Conservation (phyloP, 192 early-diverging fungal species). For the Rhizophagus prolifer region DNA sequence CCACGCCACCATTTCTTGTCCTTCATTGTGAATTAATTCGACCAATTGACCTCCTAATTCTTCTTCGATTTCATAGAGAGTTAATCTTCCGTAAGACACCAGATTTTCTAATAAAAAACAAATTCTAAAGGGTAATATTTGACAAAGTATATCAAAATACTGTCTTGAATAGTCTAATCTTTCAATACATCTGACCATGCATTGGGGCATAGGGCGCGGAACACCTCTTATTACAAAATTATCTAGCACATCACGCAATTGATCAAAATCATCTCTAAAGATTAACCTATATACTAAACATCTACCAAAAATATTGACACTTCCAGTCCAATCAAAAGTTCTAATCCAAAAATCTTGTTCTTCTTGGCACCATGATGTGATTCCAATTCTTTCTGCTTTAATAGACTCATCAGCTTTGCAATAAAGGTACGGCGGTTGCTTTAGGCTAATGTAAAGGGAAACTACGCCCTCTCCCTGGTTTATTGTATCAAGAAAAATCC, state of each 20-base stretch:
- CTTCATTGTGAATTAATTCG: not conserved
- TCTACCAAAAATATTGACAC: not conserved
- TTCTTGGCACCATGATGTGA: too few relatives aligned
- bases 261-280: not conserved
- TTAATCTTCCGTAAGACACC: not conserved
- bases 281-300: slow-evolving; percentile 5
- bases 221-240: not conserved
- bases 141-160: not conserved
- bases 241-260: not conserved
- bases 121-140: slow-evolving; percentile 3
- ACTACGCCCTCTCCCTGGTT: not conserved
- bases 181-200: not conserved
- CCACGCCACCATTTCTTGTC: not conserved
- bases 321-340: slow-evolving; percentile 17
- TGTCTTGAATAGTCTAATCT: not conserved
- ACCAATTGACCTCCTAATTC: not conserved
- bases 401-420: not conserved
- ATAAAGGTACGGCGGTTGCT: not conserved
- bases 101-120: slow-evolving; percentile 7
- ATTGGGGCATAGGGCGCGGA: not conserved
- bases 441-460: slow-evolving; percentile 1
- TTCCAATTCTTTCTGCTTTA: too few relatives aligned
- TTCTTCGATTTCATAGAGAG: not conserved
- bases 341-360: not conserved
- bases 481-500: not conserved